phyloP scores from a whole-genome alignment of 805 yeast genomes.

The Lachancea thermotolerans region DNA sequence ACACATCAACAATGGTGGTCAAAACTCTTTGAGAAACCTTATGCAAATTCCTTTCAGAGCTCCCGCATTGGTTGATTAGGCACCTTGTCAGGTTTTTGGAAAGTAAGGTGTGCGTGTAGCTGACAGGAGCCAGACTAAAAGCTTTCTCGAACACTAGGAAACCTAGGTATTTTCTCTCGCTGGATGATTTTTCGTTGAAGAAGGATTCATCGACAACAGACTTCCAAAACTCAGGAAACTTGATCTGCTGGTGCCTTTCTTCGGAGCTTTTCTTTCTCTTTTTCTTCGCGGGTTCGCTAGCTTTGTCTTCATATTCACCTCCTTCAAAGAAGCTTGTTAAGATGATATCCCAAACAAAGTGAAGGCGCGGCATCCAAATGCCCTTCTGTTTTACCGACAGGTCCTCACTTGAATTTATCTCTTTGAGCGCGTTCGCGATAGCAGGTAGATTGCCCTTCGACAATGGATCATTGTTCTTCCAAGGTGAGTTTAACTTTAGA shows the following conservation, averaged over 20 bases:
- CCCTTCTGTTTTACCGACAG: conserved; percentile 39
- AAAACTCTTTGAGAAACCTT: conserved; percentile 56
- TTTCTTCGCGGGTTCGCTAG: conserved; percentile 26
- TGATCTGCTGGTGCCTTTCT: conserved; percentile 26
- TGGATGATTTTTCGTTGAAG: conserved; percentile 69
- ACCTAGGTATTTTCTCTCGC: conserved; percentile 84
- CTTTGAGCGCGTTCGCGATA: conserved; percentile 59
- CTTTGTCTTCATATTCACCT: conserved; percentile 1
- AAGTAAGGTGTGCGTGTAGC: conserved; percentile 33
- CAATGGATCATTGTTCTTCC: conserved; percentile 74
- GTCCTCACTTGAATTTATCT: conserved; percentile 30
- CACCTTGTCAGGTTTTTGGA: conserved; percentile 65
- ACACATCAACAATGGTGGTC: conserved; percentile 35
- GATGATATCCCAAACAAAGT: conserved; percentile 67
- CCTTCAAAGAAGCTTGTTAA: conserved; percentile 33
- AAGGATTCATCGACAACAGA: conserved; percentile 71
- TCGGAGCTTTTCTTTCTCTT: conserved; percentile 33
- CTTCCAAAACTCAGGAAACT: conserved; percentile 68
- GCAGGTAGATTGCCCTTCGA: conserved; percentile 57
- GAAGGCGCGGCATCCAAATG: conserved; percentile 72
- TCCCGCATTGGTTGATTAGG: conserved; percentile 68
- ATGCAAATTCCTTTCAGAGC: conserved; percentile 56
- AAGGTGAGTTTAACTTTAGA: conserved; percentile 29
- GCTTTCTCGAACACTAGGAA: conserved; percentile 60
- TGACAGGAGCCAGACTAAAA: conserved; percentile 28